Base-by-base conservation (phyloP, 2,329 filamentous ascomycete species). In the Polychaeton citri region DNA sequence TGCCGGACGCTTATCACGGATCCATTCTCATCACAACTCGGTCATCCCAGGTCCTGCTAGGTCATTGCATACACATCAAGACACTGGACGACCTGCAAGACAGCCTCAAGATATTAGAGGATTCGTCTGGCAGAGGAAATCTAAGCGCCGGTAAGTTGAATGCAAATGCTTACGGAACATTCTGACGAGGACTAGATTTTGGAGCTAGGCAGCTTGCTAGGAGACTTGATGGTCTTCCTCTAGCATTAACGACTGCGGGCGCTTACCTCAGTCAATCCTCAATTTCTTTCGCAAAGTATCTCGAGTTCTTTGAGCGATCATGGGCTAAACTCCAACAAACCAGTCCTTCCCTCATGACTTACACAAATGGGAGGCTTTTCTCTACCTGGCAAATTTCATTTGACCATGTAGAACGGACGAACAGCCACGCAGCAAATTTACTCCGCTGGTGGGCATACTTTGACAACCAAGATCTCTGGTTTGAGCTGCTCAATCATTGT, bases 11-110 rank as follows among this genome's bases (percentile, higher is more conserved):
- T 2, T 41, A 63, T 31, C 59, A 65, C 38, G 63, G 62, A 12
- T 56, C 57, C 2, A 53, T 68, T 32, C 46, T 68, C 13, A 51
- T 66, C 16, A 66, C 61, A 4, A 62, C 59, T 5, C 48, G 59
- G 12, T 52, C 48, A 32, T 49, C 50, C n/a, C 16, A 53, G 10
- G 50, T 59, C 8, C 49, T 54, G 9, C 34, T 61, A 3, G 60
- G 59, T 5, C 39, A 48, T 21, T 34, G 31, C 2, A 58, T 65
- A 35, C 43, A 32, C 2, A 30, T 65, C 2, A 34, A 38, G 7
- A 63, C 54, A 34, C 45, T 66, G n/a, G 20, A 48, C 33, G 30
- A 51, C n/a, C 26, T 51, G 1, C 19, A 47, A 0, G 47, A 62
- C 10, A 47, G 53, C 34, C 37, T 63, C 1, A 15, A 50, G 19